phyloP scores from a whole-genome alignment of 768 basidiomycete species.

The Pleurotus eryngii region DNA sequence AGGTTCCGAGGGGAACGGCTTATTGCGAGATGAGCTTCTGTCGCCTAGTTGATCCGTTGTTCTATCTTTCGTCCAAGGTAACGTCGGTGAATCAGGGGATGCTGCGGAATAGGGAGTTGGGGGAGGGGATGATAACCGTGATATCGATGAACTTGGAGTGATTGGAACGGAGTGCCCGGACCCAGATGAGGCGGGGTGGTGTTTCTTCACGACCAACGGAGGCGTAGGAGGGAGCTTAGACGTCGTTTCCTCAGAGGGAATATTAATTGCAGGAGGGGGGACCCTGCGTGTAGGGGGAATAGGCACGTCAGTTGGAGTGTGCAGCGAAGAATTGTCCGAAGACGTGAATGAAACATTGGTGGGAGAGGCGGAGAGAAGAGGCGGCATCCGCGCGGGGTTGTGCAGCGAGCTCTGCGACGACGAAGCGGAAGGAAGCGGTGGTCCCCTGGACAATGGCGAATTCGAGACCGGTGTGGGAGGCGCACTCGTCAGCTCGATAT shows the following conservation, averaged over 20 bases:
- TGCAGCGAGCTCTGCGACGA: too few relatives aligned
- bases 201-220: background rate
- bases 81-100: slow-evolving; percentile 3
- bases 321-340: background rate
- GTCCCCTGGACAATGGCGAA: background rate
- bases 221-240: slow-evolving; percentile 2
- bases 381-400: background rate
- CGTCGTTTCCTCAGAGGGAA: background rate
- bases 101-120: slow-evolving; percentile 5
- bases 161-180: background rate
- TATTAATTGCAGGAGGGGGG: background rate
- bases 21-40: background rate
- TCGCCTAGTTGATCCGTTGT: background rate
- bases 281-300: background rate
- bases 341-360: slow-evolving; percentile 1
- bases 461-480: slow-evolving; percentile 5
- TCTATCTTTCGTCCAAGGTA: background rate
- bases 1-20: background rate
- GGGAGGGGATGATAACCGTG: background rate
- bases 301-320: background rate
- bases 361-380: slow-evolving; percentile 1
- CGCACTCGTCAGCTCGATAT: slow-evolving; percentile 3
- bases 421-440: background rate
- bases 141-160: background rate
- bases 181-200: background rate